Evolutionary conservation across 768 basidiomycete genomes (phyloP).

Genomic region (Tremella yokohamensis): DNA sequence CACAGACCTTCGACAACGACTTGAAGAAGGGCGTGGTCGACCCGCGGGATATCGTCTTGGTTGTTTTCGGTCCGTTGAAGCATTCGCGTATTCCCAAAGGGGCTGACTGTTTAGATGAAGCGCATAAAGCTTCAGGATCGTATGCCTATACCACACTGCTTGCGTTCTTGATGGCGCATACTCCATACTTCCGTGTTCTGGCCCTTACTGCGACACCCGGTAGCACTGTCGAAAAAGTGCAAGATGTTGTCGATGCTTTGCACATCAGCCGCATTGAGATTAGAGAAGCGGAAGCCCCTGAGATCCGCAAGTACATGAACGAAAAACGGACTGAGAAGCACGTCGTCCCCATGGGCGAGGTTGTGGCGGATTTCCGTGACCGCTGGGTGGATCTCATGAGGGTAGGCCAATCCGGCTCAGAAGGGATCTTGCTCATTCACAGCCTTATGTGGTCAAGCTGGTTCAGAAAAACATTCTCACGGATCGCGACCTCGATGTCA

Average conservation of each 20-base stretch:
- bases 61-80: slow-evolving; percentile 68
- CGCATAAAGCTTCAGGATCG: slow-evolving; percentile 87
- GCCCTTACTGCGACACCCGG: slow-evolving; percentile 96
- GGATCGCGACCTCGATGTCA: slow-evolving; percentile 55
- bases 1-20: slow-evolving; percentile 90
- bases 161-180: slow-evolving; percentile 86
- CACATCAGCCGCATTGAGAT: slow-evolving; percentile 96
- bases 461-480: slow-evolving; percentile 41
- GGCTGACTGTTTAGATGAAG: slow-evolving; percentile 65
- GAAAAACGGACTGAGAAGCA: slow-evolving; percentile 84
- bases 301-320: slow-evolving; percentile 78
- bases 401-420: slow-evolving; percentile 52
- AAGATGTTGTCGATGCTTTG: slow-evolving; percentile 81
- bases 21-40: slow-evolving; percentile 70
- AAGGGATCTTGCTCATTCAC: not conserved
- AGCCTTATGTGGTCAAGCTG: slow-evolving; percentile 45
- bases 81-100: not conserved
- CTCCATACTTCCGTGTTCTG: slow-evolving; percentile 85
- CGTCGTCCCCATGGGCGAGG: slow-evolving; percentile 68
- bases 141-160: slow-evolving; percentile 88
- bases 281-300: slow-evolving; percentile 82
- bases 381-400: slow-evolving; percentile 70
- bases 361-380: slow-evolving; percentile 64
- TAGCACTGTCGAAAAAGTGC: slow-evolving; percentile 76
- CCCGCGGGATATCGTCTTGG: slow-evolving; percentile 70